Percentiles rank a stretch among this genome's conserved stretches.
These are phyloP conservation scores for Glebionis coronaria DNA, from an alignment of 129 eudicot genomes.

Conservation along the genomic window DNA sequence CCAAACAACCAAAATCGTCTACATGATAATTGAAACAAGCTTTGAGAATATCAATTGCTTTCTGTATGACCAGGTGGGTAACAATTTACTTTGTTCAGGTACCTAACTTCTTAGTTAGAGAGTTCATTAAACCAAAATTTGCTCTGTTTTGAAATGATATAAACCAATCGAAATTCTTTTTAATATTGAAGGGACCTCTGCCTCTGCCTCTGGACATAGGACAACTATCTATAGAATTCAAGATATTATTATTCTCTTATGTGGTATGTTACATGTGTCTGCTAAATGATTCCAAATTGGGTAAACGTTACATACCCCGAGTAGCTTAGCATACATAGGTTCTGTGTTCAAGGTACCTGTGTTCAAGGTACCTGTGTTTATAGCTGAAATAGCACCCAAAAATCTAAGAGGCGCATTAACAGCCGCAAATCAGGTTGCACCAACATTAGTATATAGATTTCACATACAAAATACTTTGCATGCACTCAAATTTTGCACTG, in stretches of 20 bases:
- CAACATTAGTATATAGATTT: not conserved
- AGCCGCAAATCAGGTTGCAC: conserved; percentile 77
- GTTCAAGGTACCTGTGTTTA: conserved; percentile 74
- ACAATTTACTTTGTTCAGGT: conserved; percentile 89
- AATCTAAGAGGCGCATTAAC: conserved; percentile 88
- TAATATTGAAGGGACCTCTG: conserved; percentile 44
- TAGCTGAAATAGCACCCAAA: conserved; percentile 93
- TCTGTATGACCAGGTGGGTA: conserved; percentile 85
- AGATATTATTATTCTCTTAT: conserved; percentile 91
- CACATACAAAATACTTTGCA: not conserved
- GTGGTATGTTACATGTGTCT: conserved; percentile 53
- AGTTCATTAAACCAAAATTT: not conserved
- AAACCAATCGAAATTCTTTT: not conserved
- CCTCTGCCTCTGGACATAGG: conserved; percentile 64
- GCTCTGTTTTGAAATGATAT: conserved; percentile 4
- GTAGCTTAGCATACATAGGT: conserved; percentile 9
- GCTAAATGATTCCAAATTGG: conserved; percentile 1
- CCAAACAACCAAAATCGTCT: conserved; percentile 17
- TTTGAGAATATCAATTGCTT: conserved; percentile 64
- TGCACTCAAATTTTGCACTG: not conserved
- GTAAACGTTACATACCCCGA: not conserved
- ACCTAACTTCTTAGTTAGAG: not conserved
- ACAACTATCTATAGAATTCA: conserved; percentile 90
- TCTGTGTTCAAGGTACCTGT: too few relatives aligned
- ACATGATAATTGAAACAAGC: conserved; percentile 52